phyloP scores from a whole-genome alignment of 129 eudicot genomes.

The Tagetes patula region DNA sequence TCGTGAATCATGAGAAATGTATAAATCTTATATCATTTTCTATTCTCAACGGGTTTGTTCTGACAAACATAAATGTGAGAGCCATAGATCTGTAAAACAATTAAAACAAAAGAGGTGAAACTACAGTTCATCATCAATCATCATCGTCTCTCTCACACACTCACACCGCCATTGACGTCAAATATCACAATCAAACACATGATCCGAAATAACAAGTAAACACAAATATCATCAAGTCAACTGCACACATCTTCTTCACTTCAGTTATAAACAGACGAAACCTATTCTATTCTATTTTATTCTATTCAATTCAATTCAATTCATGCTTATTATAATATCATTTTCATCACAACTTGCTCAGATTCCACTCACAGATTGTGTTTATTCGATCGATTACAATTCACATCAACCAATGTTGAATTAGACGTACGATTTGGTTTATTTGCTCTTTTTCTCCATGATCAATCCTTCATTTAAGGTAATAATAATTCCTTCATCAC shows the following conservation, averaged over 20 bases:
- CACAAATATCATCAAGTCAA: slow-evolving; percentile 22
- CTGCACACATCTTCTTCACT: slow-evolving; percentile 4
- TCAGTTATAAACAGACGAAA: slow-evolving; percentile 1
- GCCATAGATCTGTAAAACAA: slow-evolving; percentile 31
- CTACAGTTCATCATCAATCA: not conserved
- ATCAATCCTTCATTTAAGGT: slow-evolving; percentile 20
- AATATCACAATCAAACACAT: slow-evolving; percentile 25
- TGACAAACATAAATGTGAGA: slow-evolving; percentile 25
- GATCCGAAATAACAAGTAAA: slow-evolving; percentile 26
- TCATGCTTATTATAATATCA: slow-evolving; percentile 5
- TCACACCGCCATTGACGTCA: slow-evolving; percentile 21
- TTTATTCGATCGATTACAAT: slow-evolving; percentile 14
- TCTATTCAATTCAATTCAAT: not conserved
- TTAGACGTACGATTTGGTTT: slow-evolving; percentile 11
- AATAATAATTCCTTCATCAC: not conserved
- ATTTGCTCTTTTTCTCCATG: slow-evolving; percentile 19
- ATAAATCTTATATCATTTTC: no score
- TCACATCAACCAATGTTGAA: not conserved
- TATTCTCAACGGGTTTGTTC: slow-evolving; percentile 16
- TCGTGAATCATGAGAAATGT: no score
- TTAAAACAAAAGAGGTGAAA: slow-evolving; percentile 29
- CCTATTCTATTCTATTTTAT: not conserved
- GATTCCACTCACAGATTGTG: slow-evolving; percentile 17
- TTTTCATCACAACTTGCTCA: slow-evolving; percentile 7
- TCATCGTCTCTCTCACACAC: slow-evolving; percentile 26